phyloP scores from a whole-genome alignment of 2,329 filamentous ascomycete species.

The Xylariaceae sp. region DNA sequence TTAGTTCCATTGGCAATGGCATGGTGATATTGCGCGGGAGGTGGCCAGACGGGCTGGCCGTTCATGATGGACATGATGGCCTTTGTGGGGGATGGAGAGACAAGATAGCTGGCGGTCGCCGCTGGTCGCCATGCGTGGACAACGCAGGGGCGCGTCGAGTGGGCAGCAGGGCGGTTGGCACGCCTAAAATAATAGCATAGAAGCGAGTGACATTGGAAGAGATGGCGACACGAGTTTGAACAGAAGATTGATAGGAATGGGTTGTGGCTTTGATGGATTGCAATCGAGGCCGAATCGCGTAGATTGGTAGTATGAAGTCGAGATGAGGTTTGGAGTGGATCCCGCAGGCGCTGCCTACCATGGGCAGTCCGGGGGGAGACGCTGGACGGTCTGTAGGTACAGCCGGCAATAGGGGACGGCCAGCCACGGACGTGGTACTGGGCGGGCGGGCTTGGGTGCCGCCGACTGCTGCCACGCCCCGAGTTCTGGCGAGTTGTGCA shows the following conservation, averaged over 20 bases:
- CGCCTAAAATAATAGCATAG: slow-evolving; percentile 47
- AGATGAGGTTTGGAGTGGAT: slow-evolving; percentile 30
- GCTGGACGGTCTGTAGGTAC: not conserved
- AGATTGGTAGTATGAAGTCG: slow-evolving; percentile 54
- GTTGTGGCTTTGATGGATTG: slow-evolving; percentile 49
- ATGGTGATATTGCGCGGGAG: slow-evolving; percentile 48
- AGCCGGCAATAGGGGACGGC: slow-evolving; percentile 12
- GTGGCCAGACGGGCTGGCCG: slow-evolving; percentile 62
- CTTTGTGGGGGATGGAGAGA: slow-evolving; percentile 46
- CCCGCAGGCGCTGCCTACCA: slow-evolving; percentile 9
- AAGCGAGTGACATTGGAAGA: slow-evolving; percentile 49
- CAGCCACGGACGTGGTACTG: not conserved
- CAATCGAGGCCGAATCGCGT: slow-evolving; percentile 47
- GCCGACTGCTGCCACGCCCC: no score
- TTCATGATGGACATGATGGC: slow-evolving; percentile 63
- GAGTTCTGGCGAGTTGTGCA: no score
- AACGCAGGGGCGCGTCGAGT: slow-evolving; percentile 49
- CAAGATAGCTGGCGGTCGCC: slow-evolving; percentile 48
- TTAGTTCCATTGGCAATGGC: slow-evolving; percentile 39
- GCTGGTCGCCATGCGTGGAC: slow-evolving; percentile 56
- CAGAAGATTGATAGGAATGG: slow-evolving; percentile 40
- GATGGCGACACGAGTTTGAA: slow-evolving; percentile 45
- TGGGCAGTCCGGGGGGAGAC: not conserved
- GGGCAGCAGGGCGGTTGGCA: slow-evolving; percentile 43
- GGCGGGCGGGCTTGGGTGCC: no score